These are phyloP conservation scores for Diaporthe ampelina DNA, from an alignment of 2,329 filamentous ascomycete genomes.

Conservation along the genomic window DNA sequence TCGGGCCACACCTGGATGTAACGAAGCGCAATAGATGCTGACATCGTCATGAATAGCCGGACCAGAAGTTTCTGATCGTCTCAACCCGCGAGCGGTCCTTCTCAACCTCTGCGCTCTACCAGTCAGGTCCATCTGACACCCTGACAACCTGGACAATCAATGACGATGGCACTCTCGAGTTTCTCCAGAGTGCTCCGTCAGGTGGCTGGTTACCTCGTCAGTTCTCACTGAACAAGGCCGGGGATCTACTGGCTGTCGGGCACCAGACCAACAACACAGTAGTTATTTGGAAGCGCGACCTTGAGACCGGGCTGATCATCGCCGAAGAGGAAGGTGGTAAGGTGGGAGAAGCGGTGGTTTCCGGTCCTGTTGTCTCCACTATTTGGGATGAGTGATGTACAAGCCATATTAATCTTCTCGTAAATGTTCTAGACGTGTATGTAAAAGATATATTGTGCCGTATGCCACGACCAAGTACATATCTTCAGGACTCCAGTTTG, in stretches of 20 bases:
- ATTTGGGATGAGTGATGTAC: conserved; percentile 42
- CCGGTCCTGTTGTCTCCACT: conserved; percentile 42
- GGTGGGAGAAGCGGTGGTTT: conserved; percentile 41
- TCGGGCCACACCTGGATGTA: background rate
- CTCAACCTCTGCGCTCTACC: conserved; percentile 54
- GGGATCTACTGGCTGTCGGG: conserved; percentile 74
- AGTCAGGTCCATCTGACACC: conserved; percentile 67
- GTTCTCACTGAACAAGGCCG: conserved; percentile 75
- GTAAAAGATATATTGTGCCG: background rate
- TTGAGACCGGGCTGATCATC: conserved; percentile 68
- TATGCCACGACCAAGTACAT: background rate
- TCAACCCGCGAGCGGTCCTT: conserved; percentile 76
- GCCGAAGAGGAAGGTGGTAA: conserved; percentile 44
- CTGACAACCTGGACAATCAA: conserved; percentile 72
- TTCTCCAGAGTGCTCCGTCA: conserved; percentile 70
- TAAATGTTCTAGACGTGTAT: background rate
- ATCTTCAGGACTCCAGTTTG: background rate
- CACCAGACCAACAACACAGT: conserved; percentile 74
- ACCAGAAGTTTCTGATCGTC: conserved; percentile 73
- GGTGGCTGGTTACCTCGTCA: conserved; percentile 77
- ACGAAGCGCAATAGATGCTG: background rate
- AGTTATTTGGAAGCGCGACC: conserved; percentile 72
- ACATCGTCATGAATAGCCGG: conserved; percentile 44
- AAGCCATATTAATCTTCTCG: background rate
- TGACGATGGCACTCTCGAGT: conserved; percentile 65